Conservation (phyloP, 495 filamentous ascomycete species). For the Penicillium antarcticum region DNA sequence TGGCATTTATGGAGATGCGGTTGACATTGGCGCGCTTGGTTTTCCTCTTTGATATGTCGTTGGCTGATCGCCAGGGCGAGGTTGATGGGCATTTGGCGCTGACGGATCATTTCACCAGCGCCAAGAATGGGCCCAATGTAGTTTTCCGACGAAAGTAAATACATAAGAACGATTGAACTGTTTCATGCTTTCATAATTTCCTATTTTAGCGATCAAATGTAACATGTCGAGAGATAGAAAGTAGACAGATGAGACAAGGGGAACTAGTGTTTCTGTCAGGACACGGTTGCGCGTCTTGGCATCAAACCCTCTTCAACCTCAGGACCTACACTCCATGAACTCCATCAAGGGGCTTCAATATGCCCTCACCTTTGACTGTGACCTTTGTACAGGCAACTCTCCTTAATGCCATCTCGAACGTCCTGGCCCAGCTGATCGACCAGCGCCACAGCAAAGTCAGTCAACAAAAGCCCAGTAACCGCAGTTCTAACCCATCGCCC, state of each 20-base stretch:
- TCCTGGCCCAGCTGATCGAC: slow-evolving; percentile 76
- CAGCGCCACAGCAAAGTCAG: slow-evolving; percentile 63
- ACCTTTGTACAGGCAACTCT: slow-evolving; percentile 69
- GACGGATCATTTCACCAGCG: slow-evolving; percentile 48
- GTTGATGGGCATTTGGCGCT: slow-evolving; percentile 41
- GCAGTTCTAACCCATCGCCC: neutral
- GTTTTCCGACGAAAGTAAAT: slow-evolving; percentile 20
- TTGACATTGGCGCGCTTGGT: slow-evolving; percentile 48
- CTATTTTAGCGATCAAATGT: too few relatives aligned
- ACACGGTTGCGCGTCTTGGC: slow-evolving; percentile 35
- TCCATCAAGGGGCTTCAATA: neutral
- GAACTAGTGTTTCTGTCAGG: slow-evolving; percentile 4
- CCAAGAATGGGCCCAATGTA: slow-evolving; percentile 45
- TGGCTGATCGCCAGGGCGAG: slow-evolving; percentile 39
- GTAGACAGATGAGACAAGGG: too few relatives aligned
- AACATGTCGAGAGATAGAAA: too few relatives aligned
- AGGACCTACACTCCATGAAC: neutral
- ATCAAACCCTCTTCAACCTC: neutral
- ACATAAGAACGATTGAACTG: neutral
- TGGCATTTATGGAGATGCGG: slow-evolving; percentile 55
- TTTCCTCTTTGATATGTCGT: slow-evolving; percentile 44
- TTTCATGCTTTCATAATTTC: too few relatives aligned
- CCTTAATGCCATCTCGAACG: slow-evolving; percentile 71
- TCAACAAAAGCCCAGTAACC: slow-evolving; percentile 6
- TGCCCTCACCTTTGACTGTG: slow-evolving; percentile 53